phyloP scores from a whole-genome alignment of 2,329 filamentous ascomycete genomes.

The Aspergillus brasiliensis region DNA sequence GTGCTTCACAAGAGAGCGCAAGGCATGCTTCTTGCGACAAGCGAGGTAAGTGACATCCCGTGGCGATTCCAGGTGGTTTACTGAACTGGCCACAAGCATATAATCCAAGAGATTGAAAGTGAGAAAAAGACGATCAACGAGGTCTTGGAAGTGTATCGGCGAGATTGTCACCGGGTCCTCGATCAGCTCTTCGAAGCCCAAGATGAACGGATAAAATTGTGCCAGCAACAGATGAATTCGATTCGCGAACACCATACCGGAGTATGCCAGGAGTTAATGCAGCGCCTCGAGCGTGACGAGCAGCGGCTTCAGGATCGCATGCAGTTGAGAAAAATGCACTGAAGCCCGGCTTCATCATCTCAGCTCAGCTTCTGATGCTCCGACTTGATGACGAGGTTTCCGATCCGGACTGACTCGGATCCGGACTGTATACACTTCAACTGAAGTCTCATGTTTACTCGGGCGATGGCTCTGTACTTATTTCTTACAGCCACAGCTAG shows the following conservation, averaged over 20 bases:
- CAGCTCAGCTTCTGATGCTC: not conserved
- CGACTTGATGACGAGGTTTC: not conserved
- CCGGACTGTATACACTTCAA: not conserved
- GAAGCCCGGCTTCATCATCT: not conserved
- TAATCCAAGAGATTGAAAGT: conserved; percentile 50
- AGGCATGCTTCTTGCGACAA: conserved; percentile 30
- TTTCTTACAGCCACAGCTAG: not conserved
- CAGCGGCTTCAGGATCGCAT: conserved; percentile 21
- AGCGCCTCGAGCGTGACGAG: conserved; percentile 31
- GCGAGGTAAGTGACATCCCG: conserved; percentile 29
- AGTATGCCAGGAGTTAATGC: conserved; percentile 33
- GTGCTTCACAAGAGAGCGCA: conserved; percentile 20
- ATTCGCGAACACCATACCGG: conserved; percentile 32
- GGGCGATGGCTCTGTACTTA: not conserved
- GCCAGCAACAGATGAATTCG: conserved; percentile 30
- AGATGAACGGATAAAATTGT: conserved; percentile 38
- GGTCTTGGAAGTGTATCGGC: conserved; percentile 48
- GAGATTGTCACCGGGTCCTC: conserved; percentile 48
- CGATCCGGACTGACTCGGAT: not conserved
- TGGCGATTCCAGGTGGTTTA: not conserved
- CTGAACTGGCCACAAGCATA: conserved; percentile 30
- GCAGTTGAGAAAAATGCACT: not conserved
- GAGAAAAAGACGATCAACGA: conserved; percentile 48
- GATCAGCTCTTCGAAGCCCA: conserved; percentile 46
- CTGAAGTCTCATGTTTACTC: not conserved